Evolutionary conservation across 129 eudicot genomes (phyloP).

Genomic region (Saussurea involucrata): DNA sequence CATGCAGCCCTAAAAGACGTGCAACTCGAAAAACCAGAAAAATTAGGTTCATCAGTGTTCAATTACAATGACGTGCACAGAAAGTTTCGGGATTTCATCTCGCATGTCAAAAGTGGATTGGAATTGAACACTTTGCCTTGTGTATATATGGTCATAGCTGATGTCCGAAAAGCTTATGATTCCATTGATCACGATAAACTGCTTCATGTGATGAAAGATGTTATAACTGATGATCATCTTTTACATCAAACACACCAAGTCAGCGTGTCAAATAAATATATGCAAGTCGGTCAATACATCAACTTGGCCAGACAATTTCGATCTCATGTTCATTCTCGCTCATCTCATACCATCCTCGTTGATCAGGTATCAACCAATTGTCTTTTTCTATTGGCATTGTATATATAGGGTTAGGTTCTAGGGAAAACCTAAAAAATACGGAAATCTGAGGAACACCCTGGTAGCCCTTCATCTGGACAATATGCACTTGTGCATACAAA

Average conservation of each 20-base stretch:
- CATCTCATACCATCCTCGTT: slow-evolving; percentile 47
- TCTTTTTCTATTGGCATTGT: neutral
- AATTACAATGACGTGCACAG: slow-evolving; percentile 75
- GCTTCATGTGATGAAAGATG: slow-evolving; percentile 63
- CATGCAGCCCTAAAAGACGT: slow-evolving; percentile 63
- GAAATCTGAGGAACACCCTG: no score
- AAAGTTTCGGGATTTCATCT: slow-evolving; percentile 58
- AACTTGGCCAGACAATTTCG: slow-evolving; percentile 18
- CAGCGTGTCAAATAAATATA: slow-evolving; percentile 37
- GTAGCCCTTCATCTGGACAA: no score
- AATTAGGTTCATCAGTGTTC: slow-evolving; percentile 79
- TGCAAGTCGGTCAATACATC: slow-evolving; percentile 37
- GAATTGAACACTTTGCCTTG: slow-evolving; percentile 32
- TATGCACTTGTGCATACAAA: no score
- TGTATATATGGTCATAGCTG: slow-evolving; percentile 72
- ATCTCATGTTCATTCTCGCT: slow-evolving; percentile 29
- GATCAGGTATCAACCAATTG: slow-evolving; percentile 47
- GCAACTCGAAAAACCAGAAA: slow-evolving; percentile 48
- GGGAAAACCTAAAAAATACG: no score
- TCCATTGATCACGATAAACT: slow-evolving; percentile 78
- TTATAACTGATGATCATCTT: slow-evolving; percentile 43
- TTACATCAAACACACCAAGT: slow-evolving; percentile 41
- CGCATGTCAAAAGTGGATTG: slow-evolving; percentile 42
- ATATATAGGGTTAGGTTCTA: no score
- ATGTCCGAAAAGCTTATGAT: slow-evolving; percentile 87